phyloP scores from a whole-genome alignment of 75 land plant species.

The Sequoiadendron giganteum region DNA sequence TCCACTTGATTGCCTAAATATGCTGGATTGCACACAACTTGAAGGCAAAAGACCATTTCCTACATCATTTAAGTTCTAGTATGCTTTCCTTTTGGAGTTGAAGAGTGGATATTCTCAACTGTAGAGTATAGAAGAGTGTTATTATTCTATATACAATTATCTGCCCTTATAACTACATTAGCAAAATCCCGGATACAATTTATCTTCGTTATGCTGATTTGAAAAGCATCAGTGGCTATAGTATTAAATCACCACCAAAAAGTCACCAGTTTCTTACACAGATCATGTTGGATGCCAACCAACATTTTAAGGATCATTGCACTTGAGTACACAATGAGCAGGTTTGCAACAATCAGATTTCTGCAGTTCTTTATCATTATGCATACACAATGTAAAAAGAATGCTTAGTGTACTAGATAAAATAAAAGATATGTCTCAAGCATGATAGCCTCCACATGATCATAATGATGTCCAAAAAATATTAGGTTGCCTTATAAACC shows the following conservation, averaged over 20 bases:
- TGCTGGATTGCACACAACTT: background rate
- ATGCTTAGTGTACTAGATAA: slow-evolving; percentile 6
- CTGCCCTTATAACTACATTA: background rate
- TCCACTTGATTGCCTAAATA: background rate
- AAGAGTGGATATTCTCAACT: background rate
- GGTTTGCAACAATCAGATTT: background rate
- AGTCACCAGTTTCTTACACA: background rate
- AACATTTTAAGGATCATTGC: background rate
- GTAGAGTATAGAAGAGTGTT: background rate
- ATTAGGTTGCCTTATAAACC: slow-evolving; percentile 12
- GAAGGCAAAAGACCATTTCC: background rate
- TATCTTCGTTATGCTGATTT: background rate
- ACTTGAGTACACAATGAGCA: background rate
- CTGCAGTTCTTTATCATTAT: slow-evolving; percentile 6
- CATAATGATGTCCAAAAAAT: slow-evolving; percentile 10
- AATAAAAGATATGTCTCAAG: background rate
- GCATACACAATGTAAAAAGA: slow-evolving; percentile 4
- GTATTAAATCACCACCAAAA: background rate
- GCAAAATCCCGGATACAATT: background rate
- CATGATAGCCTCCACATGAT: slow-evolving; percentile 12
- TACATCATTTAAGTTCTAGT: background rate
- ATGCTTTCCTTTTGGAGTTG: background rate
- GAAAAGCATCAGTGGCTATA: background rate
- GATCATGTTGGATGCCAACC: slow-evolving; percentile 2
- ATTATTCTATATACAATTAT: background rate